Conservation (phyloP, 371 early-diverging fungal species). For the Smittium mucronatum region DNA sequence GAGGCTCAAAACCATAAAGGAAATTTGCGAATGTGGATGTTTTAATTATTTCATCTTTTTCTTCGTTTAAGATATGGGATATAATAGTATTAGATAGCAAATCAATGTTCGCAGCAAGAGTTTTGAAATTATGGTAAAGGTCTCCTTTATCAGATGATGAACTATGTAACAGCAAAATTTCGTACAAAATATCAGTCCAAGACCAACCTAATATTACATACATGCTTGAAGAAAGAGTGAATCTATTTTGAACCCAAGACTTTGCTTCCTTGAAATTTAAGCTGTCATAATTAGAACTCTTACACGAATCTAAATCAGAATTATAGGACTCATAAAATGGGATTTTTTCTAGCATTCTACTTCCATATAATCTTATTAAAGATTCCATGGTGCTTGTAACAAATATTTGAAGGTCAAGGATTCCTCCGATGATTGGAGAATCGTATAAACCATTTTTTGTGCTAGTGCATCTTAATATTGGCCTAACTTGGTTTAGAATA, state of each 20-base stretch:
- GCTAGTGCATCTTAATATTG: slow-evolving; percentile 14
- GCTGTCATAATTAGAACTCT: neutral
- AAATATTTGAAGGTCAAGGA: slow-evolving; percentile 1
- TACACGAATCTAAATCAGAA: neutral
- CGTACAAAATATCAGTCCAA: slow-evolving; percentile 26
- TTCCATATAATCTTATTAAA: slow-evolving; percentile 25
- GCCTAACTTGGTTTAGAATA: slow-evolving; percentile 14
- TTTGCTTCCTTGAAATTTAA: neutral
- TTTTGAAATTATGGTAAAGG: neutral
- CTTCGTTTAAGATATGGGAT: neutral
- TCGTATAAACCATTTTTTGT: slow-evolving; percentile 1
- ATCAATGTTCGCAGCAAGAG: neutral
- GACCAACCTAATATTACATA: slow-evolving; percentile 9
- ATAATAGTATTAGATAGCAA: neutral
- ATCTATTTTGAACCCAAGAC: neutral
- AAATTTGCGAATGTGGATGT: neutral
- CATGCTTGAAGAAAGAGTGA: slow-evolving; percentile 7
- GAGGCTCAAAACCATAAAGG: neutral
- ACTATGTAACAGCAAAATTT: slow-evolving; percentile 23
- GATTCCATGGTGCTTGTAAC: slow-evolving; percentile 22
- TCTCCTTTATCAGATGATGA: neutral
- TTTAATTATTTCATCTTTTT: neutral
- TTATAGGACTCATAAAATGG: neutral
- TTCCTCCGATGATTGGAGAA: slow-evolving; percentile 1
- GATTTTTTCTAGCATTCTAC: slow-evolving; percentile 3